phyloP scores from a whole-genome alignment of 352 stramenopile genomes.

The Plasmopara muralis region DNA sequence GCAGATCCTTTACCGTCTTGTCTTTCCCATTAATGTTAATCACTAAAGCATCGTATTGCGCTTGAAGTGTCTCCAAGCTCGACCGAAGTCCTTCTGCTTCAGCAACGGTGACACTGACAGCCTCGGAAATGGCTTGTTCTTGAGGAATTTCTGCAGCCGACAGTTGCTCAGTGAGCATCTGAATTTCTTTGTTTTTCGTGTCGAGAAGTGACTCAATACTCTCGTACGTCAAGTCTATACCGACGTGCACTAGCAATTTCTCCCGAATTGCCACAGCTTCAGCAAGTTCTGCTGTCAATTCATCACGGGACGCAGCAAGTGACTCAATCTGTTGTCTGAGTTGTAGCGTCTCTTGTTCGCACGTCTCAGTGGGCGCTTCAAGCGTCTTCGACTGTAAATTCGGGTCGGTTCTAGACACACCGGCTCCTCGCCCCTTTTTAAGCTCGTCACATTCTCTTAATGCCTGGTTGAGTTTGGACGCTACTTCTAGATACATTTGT shows the following conservation, averaged over 20 bases:
- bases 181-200: slow-evolving; percentile 43
- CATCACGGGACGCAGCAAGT: slow-evolving; percentile 18
- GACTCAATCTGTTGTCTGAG: slow-evolving; percentile 21
- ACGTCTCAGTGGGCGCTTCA: slow-evolving; percentile 13
- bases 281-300: slow-evolving; percentile 21
- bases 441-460: slow-evolving; percentile 34
- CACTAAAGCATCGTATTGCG: slow-evolving; percentile 9
- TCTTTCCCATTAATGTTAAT: slow-evolving; percentile 8
- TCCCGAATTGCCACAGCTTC: slow-evolving; percentile 33
- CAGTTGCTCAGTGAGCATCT: slow-evolving; percentile 30
- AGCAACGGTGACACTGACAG: slow-evolving; percentile 14
- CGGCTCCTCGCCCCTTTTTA: slow-evolving; percentile 1
- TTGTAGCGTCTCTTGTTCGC: slow-evolving; percentile 17
- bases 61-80: slow-evolving; percentile 18
- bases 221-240: slow-evolving; percentile 35
- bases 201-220: slow-evolving; percentile 42
- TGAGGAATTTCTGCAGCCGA: slow-evolving; percentile 11
- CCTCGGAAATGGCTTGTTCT: slow-evolving; percentile 17
- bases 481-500: slow-evolving; percentile 46
- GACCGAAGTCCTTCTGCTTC: slow-evolving; percentile 16
- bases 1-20: slow-evolving; percentile 19
- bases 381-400: slow-evolving; percentile 9
- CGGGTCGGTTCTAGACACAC: slow-evolving; percentile 2
- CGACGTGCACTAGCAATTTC: slow-evolving; percentile 32
- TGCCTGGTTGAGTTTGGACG: slow-evolving; percentile 53